phyloP scores from a whole-genome alignment of 2,329 filamentous ascomycete genomes.

The Knufia petricola region DNA sequence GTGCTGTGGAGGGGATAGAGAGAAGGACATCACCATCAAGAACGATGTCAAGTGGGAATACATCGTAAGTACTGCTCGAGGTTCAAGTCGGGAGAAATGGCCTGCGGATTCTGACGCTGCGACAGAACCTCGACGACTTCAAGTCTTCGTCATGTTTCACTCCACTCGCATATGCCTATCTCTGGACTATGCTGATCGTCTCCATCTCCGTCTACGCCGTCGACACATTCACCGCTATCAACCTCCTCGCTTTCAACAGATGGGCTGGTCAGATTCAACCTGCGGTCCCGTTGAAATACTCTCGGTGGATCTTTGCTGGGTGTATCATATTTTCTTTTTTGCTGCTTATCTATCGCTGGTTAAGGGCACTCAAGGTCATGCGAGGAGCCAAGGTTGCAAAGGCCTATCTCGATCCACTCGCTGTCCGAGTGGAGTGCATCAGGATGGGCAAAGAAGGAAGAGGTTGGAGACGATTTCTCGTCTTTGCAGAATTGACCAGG shows the following conservation, averaged over 20 bases:
- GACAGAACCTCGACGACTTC: slow-evolving; percentile 61
- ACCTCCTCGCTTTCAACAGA: slow-evolving; percentile 75
- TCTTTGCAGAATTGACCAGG: slow-evolving; percentile 83
- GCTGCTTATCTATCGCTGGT: slow-evolving; percentile 69
- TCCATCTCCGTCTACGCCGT: slow-evolving; percentile 78
- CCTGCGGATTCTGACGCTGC: slow-evolving; percentile 11
- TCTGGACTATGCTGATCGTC: slow-evolving; percentile 69
- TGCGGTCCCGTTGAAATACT: slow-evolving; percentile 62
- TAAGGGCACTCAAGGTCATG: slow-evolving; percentile 72
- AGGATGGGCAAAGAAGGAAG: slow-evolving; percentile 58
- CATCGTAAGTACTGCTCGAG: slow-evolving; percentile 54
- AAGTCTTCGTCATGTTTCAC: slow-evolving; percentile 69
- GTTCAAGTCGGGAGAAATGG: slow-evolving; percentile 4
- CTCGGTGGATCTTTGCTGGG: slow-evolving; percentile 89
- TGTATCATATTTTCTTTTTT: slow-evolving; percentile 88
- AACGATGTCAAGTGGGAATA: slow-evolving; percentile 93
- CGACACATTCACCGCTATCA: slow-evolving; percentile 88
- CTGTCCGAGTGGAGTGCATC: slow-evolving; percentile 73
- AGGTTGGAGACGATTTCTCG: slow-evolving; percentile 83
- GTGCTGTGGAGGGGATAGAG: slow-evolving; percentile 50
- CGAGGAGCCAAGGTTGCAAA: slow-evolving; percentile 77
- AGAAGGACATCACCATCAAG: slow-evolving; percentile 54
- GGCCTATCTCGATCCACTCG: slow-evolving; percentile 81
- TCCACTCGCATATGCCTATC: slow-evolving; percentile 70
- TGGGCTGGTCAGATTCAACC: slow-evolving; percentile 82